Conservation (phyloP, 805 yeast species). For the Saccharomycopsis microspora region DNA sequence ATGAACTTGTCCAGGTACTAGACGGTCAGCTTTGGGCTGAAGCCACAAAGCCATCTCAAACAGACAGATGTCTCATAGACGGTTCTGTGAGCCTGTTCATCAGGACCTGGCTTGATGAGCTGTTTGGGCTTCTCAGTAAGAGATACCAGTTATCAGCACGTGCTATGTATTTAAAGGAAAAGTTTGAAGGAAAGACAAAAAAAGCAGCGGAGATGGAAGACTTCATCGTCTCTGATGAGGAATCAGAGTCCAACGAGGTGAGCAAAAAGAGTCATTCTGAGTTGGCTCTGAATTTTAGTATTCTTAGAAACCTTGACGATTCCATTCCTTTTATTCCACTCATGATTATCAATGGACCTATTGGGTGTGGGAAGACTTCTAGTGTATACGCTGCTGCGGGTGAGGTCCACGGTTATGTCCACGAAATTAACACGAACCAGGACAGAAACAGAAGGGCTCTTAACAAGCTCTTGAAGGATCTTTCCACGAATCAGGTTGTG, state of each 20-base stretch:
- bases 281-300: conserved; percentile 8
- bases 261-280: conserved; percentile 9
- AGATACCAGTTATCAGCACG: conserved; percentile 9
- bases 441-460: conserved; percentile 65
- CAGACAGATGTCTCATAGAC: background rate
- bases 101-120: conserved; percentile 6
- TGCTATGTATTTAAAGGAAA: conserved; percentile 4
- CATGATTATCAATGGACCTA: conserved; percentile 55
- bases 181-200: background rate
- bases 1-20: no score
- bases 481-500: conserved; percentile 76
- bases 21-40: background rate
- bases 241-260: conserved; percentile 18
- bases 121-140: conserved; percentile 5
- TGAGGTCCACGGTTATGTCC: conserved; percentile 56
- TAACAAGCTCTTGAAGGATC: conserved; percentile 52
- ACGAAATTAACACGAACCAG: conserved; percentile 72
- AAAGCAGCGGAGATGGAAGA: background rate
- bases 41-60: background rate
- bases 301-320: background rate
- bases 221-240: conserved; percentile 1
- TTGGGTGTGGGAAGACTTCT: conserved; percentile 72
- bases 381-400: conserved; percentile 57
- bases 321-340: conserved; percentile 40
- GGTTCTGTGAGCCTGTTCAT: background rate